These are phyloP conservation scores for Aethionema arabicum DNA, from an alignment of 345 rosid species.

Conservation along the genomic window DNA sequence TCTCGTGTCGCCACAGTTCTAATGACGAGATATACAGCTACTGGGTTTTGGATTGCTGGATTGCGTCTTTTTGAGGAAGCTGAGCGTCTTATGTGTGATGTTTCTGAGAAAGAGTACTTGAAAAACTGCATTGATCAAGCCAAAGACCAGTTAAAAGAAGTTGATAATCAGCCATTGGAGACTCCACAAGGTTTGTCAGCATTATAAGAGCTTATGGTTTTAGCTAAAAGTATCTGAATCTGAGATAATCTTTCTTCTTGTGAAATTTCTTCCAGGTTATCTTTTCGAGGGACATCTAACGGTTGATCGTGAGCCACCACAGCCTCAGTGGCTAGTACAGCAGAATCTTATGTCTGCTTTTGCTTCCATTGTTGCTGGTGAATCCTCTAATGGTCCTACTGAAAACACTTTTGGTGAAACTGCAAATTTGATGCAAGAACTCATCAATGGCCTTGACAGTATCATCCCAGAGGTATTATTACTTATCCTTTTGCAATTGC, in stretches of 20 bases:
- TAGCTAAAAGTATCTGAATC: not conserved
- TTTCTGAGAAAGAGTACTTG: slow-evolving; percentile 65
- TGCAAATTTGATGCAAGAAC: slow-evolving; percentile 55
- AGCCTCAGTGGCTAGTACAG: slow-evolving; percentile 82
- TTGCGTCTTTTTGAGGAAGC: slow-evolving; percentile 66
- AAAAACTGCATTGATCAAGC: slow-evolving; percentile 66
- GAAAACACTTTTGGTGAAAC: slow-evolving; percentile 42
- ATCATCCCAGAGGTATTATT: slow-evolving; percentile 69
- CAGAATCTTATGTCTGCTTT: slow-evolving; percentile 62
- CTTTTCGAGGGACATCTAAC: slow-evolving; percentile 94
- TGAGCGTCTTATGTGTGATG: slow-evolving; percentile 49
- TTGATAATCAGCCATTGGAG: slow-evolving; percentile 39
- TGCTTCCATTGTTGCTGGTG: slow-evolving; percentile 52
- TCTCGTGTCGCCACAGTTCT: slow-evolving; percentile 84
- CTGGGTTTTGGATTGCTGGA: slow-evolving; percentile 88
- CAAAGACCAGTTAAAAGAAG: slow-evolving; percentile 55
- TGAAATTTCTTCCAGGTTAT: slow-evolving; percentile 51
- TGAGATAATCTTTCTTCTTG: not conserved
- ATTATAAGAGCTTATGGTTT: not conserved
- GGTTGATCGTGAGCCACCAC: slow-evolving; percentile 94
- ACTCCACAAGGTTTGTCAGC: slow-evolving; percentile 46
- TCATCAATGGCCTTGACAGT: slow-evolving; percentile 52
- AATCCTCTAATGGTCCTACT: slow-evolving; percentile 47
- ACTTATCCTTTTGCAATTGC: not conserved
- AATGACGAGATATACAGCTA: slow-evolving; percentile 76